Base-by-base conservation (phyloP, 2,329 filamentous ascomycete genomes). In the Amauroascus verrucosus region DNA sequence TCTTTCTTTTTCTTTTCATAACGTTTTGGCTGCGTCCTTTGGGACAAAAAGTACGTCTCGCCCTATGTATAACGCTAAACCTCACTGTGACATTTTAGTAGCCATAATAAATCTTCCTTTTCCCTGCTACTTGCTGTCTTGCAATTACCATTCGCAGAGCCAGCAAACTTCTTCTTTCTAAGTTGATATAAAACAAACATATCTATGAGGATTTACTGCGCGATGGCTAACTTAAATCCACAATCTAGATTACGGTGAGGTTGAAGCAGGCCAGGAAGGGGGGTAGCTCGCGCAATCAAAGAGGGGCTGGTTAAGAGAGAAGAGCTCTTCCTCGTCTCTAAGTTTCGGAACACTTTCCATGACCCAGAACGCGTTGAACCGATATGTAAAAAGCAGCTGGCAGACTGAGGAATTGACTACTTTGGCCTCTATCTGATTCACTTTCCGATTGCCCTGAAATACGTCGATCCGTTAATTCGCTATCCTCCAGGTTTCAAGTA, bases 321-420 rank as follows among this genome's bases (percentile, higher is more conserved):
- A 71, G 88, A 95, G 22, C 85, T 95, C 67, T 95, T 95, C 80
- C 83, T 95, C 66, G 86, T 90, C 59, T 88, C 85, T 71, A 95
- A 95, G 77, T 84, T 95, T 55, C 95, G 89, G 88, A 89, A 91
- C 75, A 84, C 83, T 60, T 95, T 89, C 80, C 88, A 95, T 76
- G 85, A 91, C 64, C 77, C 77, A 62, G 83, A 91, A 61, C 78
- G 79, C 62, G 86, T 91, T 58, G 81, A 84, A 71, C 82, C 83
- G 55, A 88, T 93, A 66, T 79, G 76, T 70, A 81, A 81, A 70
- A 84, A 83, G 66, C 86, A 90, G 73, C 82, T 90, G 57, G 79
- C 81, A 60, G 86, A 91, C 76, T 91, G 86, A 82, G 83, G 85
- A 58, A 69, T 94, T 57, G 88, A 90, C 64, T 94, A 94, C 77